phyloP scores from a whole-genome alignment of 805 yeast species.

The Cyberlindnera petersonii region DNA sequence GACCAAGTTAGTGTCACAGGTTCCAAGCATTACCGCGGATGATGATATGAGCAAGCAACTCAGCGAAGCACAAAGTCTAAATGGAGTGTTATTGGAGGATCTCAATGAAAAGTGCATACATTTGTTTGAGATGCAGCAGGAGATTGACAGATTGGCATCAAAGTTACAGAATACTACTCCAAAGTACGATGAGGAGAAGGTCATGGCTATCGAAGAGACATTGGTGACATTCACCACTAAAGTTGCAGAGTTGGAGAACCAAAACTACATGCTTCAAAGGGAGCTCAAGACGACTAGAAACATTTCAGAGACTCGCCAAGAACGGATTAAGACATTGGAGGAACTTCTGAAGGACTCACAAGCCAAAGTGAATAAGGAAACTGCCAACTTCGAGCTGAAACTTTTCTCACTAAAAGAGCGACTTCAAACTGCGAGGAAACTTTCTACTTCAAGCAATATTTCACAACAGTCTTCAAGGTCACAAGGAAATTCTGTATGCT shows the following conservation, averaged over 20 bases:
- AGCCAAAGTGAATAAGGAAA: not conserved
- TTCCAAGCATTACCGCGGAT: slow-evolving; percentile 7
- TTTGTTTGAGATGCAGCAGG: slow-evolving; percentile 38
- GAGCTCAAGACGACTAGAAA: slow-evolving; percentile 54
- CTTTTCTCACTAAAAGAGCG: slow-evolving; percentile 20
- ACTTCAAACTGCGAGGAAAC: slow-evolving; percentile 26
- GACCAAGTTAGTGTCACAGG: slow-evolving; percentile 13
- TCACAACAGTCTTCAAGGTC: too few relatives aligned
- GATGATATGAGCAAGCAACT: slow-evolving; percentile 7
- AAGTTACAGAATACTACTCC: slow-evolving; percentile 26
- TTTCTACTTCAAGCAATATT: slow-evolving; percentile 22
- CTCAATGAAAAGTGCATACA: slow-evolving; percentile 26
- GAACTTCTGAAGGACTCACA: slow-evolving; percentile 43
- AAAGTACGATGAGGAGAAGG: slow-evolving; percentile 38
- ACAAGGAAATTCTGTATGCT: too few relatives aligned
- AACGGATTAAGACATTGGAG: slow-evolving; percentile 53
- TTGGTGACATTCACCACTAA: slow-evolving; percentile 54
- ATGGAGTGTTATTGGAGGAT: slow-evolving; percentile 23
- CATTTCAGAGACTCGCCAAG: slow-evolving; percentile 53
- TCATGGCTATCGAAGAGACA: slow-evolving; percentile 53
- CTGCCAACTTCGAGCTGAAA: slow-evolving; percentile 13
- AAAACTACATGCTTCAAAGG: slow-evolving; percentile 51
- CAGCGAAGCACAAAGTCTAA: slow-evolving; percentile 21
- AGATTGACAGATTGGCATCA: slow-evolving; percentile 37
- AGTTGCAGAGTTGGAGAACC: slow-evolving; percentile 57